Base-by-base conservation (phyloP, 225 moss, liverwort and hornwort genomes). In the Marchantia paleacea region DNA sequence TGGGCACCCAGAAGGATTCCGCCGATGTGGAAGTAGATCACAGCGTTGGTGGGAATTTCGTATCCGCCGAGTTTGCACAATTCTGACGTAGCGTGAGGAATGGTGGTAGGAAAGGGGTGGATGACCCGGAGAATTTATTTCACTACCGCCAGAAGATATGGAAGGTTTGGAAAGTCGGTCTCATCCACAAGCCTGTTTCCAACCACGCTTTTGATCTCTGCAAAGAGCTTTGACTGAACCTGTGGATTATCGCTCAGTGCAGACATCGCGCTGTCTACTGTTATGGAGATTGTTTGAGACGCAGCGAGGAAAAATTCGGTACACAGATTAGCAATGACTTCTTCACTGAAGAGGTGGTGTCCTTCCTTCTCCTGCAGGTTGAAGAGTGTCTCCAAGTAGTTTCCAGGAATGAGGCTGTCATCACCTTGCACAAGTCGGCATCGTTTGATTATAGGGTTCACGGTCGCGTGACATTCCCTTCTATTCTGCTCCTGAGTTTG, bases 71-170 rank as follows among this genome's bases (percentile, higher is more conserved):
- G 86, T 65, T 89, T 76, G 73, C 88, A 87, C 0, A 75, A 19
- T 62, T 87, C 82, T 10, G 80, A 8, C 75, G 86, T 87, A 18
- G 75, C 77, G 68, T 84, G 90, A 28, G 88, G 85, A 39, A 84
- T 76, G 28, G 89, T 78, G 51, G 87, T 78, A 75, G 31, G 85
- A 30, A 82, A 79, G 6, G 86, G 86, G 14, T 86, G 82, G 47
- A 85, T 72, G 31, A 88, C 52, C 50, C 91, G 83, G 54, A 91
- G 88, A 0, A 83, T 80, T 79, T 91, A 90, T 85, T 88, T 91
- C n/a, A 50, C 72, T 16, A 80, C 72, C 1, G 80, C 80, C 28
- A 55, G 70, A 18, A 80, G 61, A 30, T 80, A 80, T 0, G 72
- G 80, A 12, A 80, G 72, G 12, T 80, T 3, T 14, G 15, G 31